Base-by-base conservation (phyloP, 257 asterid species). In the Mentha longifolia region DNA sequence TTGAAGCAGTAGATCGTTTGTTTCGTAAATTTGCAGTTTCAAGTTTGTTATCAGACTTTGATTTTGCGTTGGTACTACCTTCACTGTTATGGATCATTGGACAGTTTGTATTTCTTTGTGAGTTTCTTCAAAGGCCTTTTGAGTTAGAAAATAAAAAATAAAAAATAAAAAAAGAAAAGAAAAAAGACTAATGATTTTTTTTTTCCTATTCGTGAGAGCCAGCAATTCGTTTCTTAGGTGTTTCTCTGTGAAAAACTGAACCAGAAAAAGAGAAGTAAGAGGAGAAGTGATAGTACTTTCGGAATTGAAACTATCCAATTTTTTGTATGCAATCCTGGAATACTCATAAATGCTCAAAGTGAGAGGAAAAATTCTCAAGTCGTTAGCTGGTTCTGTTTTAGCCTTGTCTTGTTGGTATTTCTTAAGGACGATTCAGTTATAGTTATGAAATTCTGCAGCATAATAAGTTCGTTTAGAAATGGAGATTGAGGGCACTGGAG, bases 401-500 rank as follows among this genome's bases (percentile, higher is more conserved):
- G 41, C 39, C 11, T 46, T 2, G 37, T n/a, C 6, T n/a, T 61
- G 9, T 61, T 61, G 54, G 11, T 43, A n/a, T 41, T n/a, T 5
- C 49, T 62, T 3, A 57, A 43, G 14, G 68, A 62, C 41, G 20
- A 20, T 41, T 19, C 52, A 42, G 37, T 59, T 72, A 25, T 73
- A 62, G 37, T 76, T 71, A 35, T 67, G 15, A 22, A 16, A 70
- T 64, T 61, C 57, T 81, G 65, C 82, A 81, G 74, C 75, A 25
- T 61, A 41, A 56, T 78, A 45, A 59, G 59, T 68, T 77, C 9
- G 52, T 61, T 39, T 0, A 17, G 52, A 14, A 79, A 87, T 89
- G 97, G 92, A 83, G 76, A 63, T 2, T 19, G 91, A 65, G 71
- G 84, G 54, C 19, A 28, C 66, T 46, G 52, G 22, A 65, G 81